Evolutionary conservation across 495 filamentous ascomycete species (phyloP).

Genomic region (Penicillium parvum): DNA sequence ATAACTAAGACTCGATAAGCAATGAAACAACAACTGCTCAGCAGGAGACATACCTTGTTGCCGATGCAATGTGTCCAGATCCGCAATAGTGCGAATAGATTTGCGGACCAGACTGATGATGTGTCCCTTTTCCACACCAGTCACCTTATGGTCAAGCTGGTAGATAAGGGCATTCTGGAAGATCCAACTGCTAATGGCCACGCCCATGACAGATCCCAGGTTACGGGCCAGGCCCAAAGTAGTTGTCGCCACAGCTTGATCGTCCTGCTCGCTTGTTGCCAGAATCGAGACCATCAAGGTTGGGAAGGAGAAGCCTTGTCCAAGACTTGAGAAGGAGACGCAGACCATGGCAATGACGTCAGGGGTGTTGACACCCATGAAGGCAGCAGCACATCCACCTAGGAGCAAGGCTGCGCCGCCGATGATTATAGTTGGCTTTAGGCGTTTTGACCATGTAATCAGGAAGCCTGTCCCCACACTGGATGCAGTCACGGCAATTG

Average conservation of each 20-base stretch:
- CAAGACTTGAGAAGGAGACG: slow-evolving; percentile 56
- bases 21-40: not conserved
- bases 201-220: slow-evolving; percentile 66
- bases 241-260: slow-evolving; percentile 71
- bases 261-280: slow-evolving; percentile 59
- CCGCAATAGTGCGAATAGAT: slow-evolving; percentile 48
- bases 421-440: slow-evolving; percentile 58
- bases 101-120: slow-evolving; percentile 51
- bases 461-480: slow-evolving; percentile 65
- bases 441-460: slow-evolving; percentile 60
- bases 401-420: slow-evolving; percentile 52
- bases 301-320: slow-evolving; percentile 62
- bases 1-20: slow-evolving; percentile 38
- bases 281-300: slow-evolving; percentile 64
- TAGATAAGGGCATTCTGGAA: slow-evolving; percentile 66
- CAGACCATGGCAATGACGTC: slow-evolving; percentile 56
- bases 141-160: slow-evolving; percentile 54
- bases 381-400: slow-evolving; percentile 49
- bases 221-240: slow-evolving; percentile 66
- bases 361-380: slow-evolving; percentile 53
- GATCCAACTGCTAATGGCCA: slow-evolving; percentile 65
- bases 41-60: slow-evolving; percentile 40
- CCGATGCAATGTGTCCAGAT: slow-evolving; percentile 46
- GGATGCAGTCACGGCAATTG: slow-evolving; percentile 51
- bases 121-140: slow-evolving; percentile 46